Percentiles rank a stretch among this genome's conserved stretches.
These are phyloP conservation scores for Streptanthus diversifolius DNA, from an alignment of 345 rosid species.

Conservation along the genomic window DNA sequence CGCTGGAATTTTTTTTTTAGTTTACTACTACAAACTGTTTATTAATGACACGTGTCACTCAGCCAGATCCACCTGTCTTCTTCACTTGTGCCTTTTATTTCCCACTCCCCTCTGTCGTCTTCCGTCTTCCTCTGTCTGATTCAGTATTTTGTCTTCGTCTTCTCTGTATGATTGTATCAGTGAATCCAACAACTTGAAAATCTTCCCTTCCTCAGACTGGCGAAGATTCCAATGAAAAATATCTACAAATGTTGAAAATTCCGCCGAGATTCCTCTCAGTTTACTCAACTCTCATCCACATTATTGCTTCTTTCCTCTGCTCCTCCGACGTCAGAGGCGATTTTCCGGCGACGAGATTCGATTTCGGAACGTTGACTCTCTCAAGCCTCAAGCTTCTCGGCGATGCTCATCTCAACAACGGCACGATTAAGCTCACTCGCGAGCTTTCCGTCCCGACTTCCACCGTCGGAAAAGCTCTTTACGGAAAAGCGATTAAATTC, in stretches of 20 bases:
- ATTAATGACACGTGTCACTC: constrained; percentile 49
- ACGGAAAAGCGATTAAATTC: constrained; percentile 74
- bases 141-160: constrained; percentile 22
- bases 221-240: constrained; percentile 33
- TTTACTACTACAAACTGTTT: neutral
- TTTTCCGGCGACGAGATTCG: constrained; percentile 51
- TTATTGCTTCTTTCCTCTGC: constrained; percentile 38
- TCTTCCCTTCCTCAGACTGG: constrained; percentile 21
- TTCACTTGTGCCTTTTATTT: constrained; percentile 41
- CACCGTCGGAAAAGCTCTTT: constrained; percentile 74
- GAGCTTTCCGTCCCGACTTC: constrained; percentile 82
- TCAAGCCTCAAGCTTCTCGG: constrained; percentile 75
- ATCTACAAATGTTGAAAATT: constrained; percentile 41
- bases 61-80: constrained; percentile 50
- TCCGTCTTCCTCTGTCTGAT: constrained; percentile 29
- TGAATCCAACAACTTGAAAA: constrained; percentile 28
- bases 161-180: constrained; percentile 29
- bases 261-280: constrained; percentile 22
- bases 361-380: constrained; percentile 75
- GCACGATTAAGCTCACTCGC: constrained; percentile 74
- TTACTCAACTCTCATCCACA: constrained; percentile 21
- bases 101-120: constrained; percentile 28
- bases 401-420: constrained; percentile 82
- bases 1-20: neutral
- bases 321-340: constrained; percentile 27